Evolutionary conservation across 164 flowering plant species (phyloP), one percentile per base, ranked within the genome.

Genomic region (Chloranthus sessilifolius): DNA sequence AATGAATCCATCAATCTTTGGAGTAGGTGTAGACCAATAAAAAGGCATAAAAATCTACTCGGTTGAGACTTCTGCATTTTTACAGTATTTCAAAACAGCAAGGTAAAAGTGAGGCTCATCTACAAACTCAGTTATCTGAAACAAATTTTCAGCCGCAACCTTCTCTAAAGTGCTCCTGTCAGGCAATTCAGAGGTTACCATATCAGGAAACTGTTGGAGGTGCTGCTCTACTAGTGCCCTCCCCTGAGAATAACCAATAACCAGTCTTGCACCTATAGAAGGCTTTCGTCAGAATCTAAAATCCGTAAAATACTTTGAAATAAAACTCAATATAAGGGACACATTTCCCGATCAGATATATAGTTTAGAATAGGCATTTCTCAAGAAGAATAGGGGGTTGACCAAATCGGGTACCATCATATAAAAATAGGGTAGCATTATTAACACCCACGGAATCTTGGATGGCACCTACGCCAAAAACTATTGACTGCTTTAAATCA

Each of bases 221-320:
- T 92, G 95, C 62, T 71, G 67, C 62, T 82, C 72, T 15, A 78
- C 55, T 36, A n/a, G 74, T 59, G 73, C 71, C 64, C 83, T 80
- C 37, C 98, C 96, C 59, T 75, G 75, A 23, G 79, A 75, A 65
- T 83, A 79, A 60, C 94, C 80, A 20, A 92, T 83, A 29, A 91
- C 78, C 43, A 91, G 30, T 67, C 91, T 82, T 47, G 85, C 90
- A 65, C 91, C 97, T 90, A 64, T 25, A 64, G 10, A 65, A 39
- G n/a, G 24, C 35, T 33, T 20, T 2, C 50, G 31, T 44, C 43
- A 34, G 19, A 49, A 53, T 16, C 40, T 25, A 27, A 12, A 39
- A 10, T 31, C 10, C n/a, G 30, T 16, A 33, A 12, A 15, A n/a
- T n/a, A n/a, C n/a, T n/a, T n/a, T n/a, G n/a, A n/a, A n/a, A n/a